Conservation (phyloP, 192 early-diverging fungal genomes). For the Irineochytrium annulatum region DNA sequence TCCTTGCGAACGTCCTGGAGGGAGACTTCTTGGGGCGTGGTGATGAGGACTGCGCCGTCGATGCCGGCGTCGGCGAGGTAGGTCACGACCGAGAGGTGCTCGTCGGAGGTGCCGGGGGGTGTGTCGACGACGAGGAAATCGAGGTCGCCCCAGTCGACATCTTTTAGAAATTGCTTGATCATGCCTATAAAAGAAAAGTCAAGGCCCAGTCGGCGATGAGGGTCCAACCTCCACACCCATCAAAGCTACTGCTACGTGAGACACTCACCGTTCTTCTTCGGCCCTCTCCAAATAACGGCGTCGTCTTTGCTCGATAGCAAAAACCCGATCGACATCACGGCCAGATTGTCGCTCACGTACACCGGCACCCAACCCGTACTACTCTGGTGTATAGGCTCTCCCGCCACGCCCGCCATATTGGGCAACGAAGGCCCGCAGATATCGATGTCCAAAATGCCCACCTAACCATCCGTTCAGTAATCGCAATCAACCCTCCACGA, state of each 20-base stretch:
- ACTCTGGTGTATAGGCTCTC: slow-evolving; percentile 83
- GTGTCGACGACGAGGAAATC: slow-evolving; percentile 97
- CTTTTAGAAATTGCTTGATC: slow-evolving; percentile 94
- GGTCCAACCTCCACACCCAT: background rate
- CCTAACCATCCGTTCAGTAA: slow-evolving; percentile 29
- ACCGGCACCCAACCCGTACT: slow-evolving; percentile 72
- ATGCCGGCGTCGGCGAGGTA: slow-evolving; percentile 71
- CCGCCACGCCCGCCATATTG: slow-evolving; percentile 90
- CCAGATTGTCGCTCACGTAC: slow-evolving; percentile 47
- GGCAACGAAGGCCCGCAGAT: slow-evolving; percentile 96
- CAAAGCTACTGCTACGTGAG: background rate
- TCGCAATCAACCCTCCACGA: background rate
- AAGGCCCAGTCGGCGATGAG: slow-evolving; percentile 1
- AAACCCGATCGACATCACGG: slow-evolving; percentile 97
- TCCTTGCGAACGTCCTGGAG: slow-evolving; percentile 59
- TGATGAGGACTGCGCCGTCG: slow-evolving; percentile 90
- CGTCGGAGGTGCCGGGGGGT: slow-evolving; percentile 96
- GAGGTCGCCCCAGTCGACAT: slow-evolving; percentile 94
- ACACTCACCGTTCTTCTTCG: slow-evolving; percentile 88
- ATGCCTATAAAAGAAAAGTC: slow-evolving; percentile 59
- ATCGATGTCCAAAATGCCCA: slow-evolving; percentile 95
- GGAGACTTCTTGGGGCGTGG: slow-evolving; percentile 83
- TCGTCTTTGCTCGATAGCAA: slow-evolving; percentile 82
- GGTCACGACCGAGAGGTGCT: slow-evolving; percentile 90
- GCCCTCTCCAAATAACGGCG: slow-evolving; percentile 97